Base-by-base conservation (phyloP, 2,329 filamentous ascomycete genomes). In the Macrophomina pseudophaseolina region DNA sequence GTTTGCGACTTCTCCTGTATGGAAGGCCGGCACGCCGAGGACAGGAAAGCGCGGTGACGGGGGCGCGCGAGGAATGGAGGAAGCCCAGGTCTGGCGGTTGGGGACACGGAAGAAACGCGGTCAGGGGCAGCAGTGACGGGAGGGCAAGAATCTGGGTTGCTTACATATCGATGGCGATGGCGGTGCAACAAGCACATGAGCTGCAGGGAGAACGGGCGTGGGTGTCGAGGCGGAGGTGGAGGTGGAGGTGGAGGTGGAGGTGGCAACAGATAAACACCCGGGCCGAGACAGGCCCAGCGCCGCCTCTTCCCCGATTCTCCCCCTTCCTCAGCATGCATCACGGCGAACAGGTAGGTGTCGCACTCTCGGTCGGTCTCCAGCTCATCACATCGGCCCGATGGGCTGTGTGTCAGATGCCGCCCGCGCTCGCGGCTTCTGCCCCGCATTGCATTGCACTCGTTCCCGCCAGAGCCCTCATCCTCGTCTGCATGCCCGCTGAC, bases 391-490 rank as follows among this genome's bases (percentile, higher is more conserved):
- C 58, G 58, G 58, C 32, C 58, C 58, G 44, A 28, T 44, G n/a
- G 18, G 16, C 9, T n/a, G 6, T 44, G 11, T n/a, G 5, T 48
- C 58, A 62, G 46, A 62, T 11, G 44, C 58, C 58, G 44, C 11
- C 46, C 32, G 58, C 30, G 42, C 14, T 40, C 58, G 23, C 23
- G 28, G 30, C 58, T n/a, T 46, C 54, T 59, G 40, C 54, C 54
- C 54, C 53, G 38, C 53, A 1, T 40, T 40, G 16, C 44, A 48
- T 48, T 7, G 7, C 7, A 16, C 12, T 16, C 44, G 12, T n/a
- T 48, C 44, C 12, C 8, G 46, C 46, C 46, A 23, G 46, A 6
- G 46, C 46, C 4, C 28, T 23, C 23, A 33, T 28, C 49, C 28
- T 33, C 23, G 49, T 18, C 28, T 33, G 12, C 11, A 14, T 14